Evolutionary conservation across 2,329 filamentous ascomycete genomes (phyloP), one percentile per base, ranked within the genome.

Genomic region (Pseudogymnoascus sp.): DNA sequence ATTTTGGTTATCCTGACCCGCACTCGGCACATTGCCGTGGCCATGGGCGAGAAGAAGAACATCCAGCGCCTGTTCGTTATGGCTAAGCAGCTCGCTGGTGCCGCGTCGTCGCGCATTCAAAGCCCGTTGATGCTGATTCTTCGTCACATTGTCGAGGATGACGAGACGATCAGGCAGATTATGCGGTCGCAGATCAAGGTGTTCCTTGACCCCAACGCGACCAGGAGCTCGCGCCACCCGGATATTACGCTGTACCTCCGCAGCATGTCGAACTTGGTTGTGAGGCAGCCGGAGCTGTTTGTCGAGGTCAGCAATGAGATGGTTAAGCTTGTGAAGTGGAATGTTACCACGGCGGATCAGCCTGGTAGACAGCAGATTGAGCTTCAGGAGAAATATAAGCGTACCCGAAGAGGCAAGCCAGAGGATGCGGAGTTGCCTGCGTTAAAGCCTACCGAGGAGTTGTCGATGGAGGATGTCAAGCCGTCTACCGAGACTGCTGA

Each of bases 131-230:
- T 97, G 82, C 83, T 93, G 11, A 87, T 97, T 59, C 78, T 99
- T 43, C 87, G 95, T 39, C 94, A 99, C 70, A 87, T 99, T 65
- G 85, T 97, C 60, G 94, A 99, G 74, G 95, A 99, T 70, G 91
- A 96, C 58, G 87, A 92, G 16, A 94, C 88, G 1, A 82, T 97
- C 63, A 90, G 89, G 66, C 90, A 97, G 71, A 87, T 96, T 63
- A 97, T 99, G 89, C 84, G 88, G 59, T 88, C 87, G 28, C 93
- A 97, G 71, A 95, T 99, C 68, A 85, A 86, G 65, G 78, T 83
- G n/a, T 86, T 84, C 68, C 90, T 97, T 66, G 86, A 90, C 60
- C 79, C 71, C 61, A 81, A 63, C 9, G 71, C 74, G 54, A 70
- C 75, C 5, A 74, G 75, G 20, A 73, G 80, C 36, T 77, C 74